Evolutionary conservation across 2,329 filamentous ascomycete species (phyloP).

Genomic region (Trichoderma sp.): DNA sequence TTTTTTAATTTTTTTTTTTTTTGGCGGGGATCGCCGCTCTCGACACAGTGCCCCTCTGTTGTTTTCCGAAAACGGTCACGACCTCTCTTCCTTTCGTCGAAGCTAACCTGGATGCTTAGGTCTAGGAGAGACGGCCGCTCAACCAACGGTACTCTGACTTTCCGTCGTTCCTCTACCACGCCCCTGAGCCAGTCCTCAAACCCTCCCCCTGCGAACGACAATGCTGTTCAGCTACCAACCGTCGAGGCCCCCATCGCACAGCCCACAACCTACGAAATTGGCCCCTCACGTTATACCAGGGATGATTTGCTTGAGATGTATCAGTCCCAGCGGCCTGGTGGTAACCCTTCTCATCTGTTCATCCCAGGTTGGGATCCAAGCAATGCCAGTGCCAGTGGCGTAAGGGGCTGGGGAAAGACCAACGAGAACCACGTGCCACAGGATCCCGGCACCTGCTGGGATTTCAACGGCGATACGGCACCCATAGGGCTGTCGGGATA

Average conservation of each 20-base stretch:
- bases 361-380: conserved; percentile 77
- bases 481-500: conserved; percentile 73
- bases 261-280: conserved; percentile 32
- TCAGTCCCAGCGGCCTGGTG: conserved; percentile 47
- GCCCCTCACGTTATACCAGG: conserved; percentile 66
- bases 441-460: conserved; percentile 93
- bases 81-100: not conserved
- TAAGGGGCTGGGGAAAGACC: conserved; percentile 72
- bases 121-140: conserved; percentile 55
- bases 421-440: conserved; percentile 69
- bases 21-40: conserved; percentile 8
- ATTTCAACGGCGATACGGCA: conserved; percentile 63
- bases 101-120: conserved; percentile 39
- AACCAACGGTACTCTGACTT: conserved; percentile 61
- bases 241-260: conserved; percentile 37
- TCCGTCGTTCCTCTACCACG: conserved; percentile 61
- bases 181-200: conserved; percentile 45
- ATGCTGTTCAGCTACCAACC: conserved; percentile 39
- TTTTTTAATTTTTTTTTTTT: not conserved
- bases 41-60: conserved; percentile 1
- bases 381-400: conserved; percentile 59
- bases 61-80: conserved; percentile 5
- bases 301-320: conserved; percentile 77
- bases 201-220: conserved; percentile 35
- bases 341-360: conserved; percentile 63